Evolutionary conservation across 2,329 filamentous ascomycete genomes (phyloP), one percentile per base, ranked within the genome.

Genomic region (Xylaria polymorpha): DNA sequence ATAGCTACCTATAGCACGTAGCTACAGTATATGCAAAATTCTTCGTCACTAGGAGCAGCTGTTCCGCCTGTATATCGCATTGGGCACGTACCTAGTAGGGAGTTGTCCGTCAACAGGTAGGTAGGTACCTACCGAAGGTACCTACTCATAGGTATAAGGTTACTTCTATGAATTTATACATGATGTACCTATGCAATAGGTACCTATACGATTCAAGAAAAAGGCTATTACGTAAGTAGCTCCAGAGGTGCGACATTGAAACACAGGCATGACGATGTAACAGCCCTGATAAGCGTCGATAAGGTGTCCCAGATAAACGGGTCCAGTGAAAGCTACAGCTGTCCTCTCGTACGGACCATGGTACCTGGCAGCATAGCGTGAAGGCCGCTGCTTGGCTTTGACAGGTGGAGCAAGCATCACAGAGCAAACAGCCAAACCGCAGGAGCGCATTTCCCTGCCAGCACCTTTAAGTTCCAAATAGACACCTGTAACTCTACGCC

Each of bases 311-410:
- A 57, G 59, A 67, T 67, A 63, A 55, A 59, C 41, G 67, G 65
- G 66, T 61, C 64, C 18, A 64, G 64, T 48, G 65, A 75, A 76
- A 76, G 73, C 72, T 76, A 72, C 75, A 76, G 74, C 75, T 76
- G 75, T 76, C 75, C 75, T 76, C 74, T 72, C 65, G 67, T 60
- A 59, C 56, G 48, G 44, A 60, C 15, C 48, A 51, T 12, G 46
- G 48, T 51, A 32, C 48, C 48, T 29, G 50, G 50, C 50, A 53
- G 25, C 14, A 35, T 55, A 22, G 29, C 29, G 32, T 20, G n/a
- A 4, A 20, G 18, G 51, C 18, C 50, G 18, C 32, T 61, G 43
- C 67, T 69, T 69, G 67, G 64, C 60, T 22, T 57, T 46, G 32
- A 18, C 64, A 41, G 53, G 55, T 58, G 39, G 20, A 43, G 55